Evolutionary conservation across 1,284 basidiomycete genomes (phyloP), one percentile per base, ranked within the genome.

Genomic region (Sanghuangporus weigelae): DNA sequence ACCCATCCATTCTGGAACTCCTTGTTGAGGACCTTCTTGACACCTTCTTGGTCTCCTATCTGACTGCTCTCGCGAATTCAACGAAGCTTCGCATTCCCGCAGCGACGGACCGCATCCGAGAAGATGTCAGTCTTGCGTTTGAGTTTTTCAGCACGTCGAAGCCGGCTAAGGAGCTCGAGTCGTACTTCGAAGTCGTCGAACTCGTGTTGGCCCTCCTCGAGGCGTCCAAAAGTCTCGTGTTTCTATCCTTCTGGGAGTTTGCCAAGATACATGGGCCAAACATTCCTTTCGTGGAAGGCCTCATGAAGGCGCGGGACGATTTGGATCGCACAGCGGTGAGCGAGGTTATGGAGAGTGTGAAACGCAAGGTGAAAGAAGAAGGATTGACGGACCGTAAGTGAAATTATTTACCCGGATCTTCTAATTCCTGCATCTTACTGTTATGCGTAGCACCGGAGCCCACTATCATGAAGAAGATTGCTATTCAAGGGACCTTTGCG

Each of bases 211-310:
- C 88, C 5, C 84, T 99, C 74, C 77, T 99, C 38, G 91, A 93
- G 64, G 94, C 96, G 1, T 94, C 92, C 38, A 90, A 93, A 73
- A 93, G 94, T 68, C 89, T 99, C 79, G 90, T 93, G 2, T 98
- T 98, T 79, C 79, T 99, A 65, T 96, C 96, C 23, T 98, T 90
- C 75, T 95, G 93, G 92, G 84, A 87, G 11, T 99, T 99, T 75
- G 96, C 96, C n/a, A 94, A 95, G 71, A 85, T 91, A 16, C 92
- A 98, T 74, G 96, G 97, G 2, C 94, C 96, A 12, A 96, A 96
- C 69, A 81, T 98, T 39, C 81, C 85, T 2, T 99, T 98, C 72
- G 89, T 97, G 31, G 96, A 99, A 73, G 84, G 88, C 3, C 70
- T 98, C 55, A 90, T 98, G 84, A 92, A 89, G 72, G 89, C 92